Percentiles rank a stretch among this genome's conserved stretches.
Conservation (phyloP, 257 asterid species). For the Ehretia macrophylla region DNA sequence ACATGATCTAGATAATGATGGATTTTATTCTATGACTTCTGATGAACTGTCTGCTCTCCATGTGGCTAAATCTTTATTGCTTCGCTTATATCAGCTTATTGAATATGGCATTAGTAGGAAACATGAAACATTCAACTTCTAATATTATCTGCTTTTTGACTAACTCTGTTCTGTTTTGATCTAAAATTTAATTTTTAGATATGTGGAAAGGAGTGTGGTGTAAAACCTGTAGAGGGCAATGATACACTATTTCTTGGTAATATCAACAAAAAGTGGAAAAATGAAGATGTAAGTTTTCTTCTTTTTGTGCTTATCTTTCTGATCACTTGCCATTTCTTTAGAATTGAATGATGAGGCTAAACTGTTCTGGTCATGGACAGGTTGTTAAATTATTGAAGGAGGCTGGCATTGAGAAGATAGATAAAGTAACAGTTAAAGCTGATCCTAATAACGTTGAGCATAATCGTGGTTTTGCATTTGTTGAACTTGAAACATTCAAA, state of each 20-base stretch:
- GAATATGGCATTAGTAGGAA: too few species aligned
- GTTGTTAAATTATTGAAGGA: constrained; percentile 39
- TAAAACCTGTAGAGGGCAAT: constrained; percentile 51
- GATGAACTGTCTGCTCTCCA: too few species aligned
- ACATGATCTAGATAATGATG: too few species aligned
- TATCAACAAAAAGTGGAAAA: constrained; percentile 67
- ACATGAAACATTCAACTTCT: neutral
- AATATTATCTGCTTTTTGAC: neutral
- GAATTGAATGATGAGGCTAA: constrained; percentile 18
- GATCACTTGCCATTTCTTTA: constrained; percentile 15
- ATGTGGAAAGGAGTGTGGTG: constrained; percentile 57
- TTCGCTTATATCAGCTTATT: neutral
- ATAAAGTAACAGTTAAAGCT: constrained; percentile 45
- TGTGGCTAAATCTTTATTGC: neutral
- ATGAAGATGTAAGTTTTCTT: constrained; percentile 54
- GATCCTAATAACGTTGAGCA: constrained; percentile 46
- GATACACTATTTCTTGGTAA: constrained; percentile 68
- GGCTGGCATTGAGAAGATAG: constrained; percentile 60
- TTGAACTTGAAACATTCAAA: constrained; percentile 61
- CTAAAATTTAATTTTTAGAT: constrained; percentile 38
- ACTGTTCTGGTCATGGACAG: constrained; percentile 29
- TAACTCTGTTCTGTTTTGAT: neutral
- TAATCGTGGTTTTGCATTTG: constrained; percentile 71
- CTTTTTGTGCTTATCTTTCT: constrained; percentile 8
- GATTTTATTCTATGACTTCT: too few species aligned